Conservation (phyloP, 1,284 basidiomycete genomes). For the Psilocybe mexicana region DNA sequence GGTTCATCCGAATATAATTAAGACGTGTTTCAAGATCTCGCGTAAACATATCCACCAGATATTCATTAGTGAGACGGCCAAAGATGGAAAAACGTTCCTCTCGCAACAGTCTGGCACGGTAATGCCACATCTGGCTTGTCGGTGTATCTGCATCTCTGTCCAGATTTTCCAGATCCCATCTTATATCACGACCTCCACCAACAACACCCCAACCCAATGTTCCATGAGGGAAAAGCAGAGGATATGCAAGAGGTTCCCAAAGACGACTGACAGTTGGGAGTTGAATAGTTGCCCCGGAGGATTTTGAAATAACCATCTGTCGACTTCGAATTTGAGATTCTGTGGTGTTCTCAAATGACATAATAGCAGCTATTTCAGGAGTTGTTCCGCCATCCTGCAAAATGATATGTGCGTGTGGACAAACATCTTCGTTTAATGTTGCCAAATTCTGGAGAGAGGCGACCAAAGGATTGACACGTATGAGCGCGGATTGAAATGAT, state of each 20-base stretch:
- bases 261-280: conserved; percentile 31
- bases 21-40: conserved; percentile 31
- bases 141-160: conserved; percentile 23
- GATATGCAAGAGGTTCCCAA: conserved; percentile 37
- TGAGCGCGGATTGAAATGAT: conserved; percentile 20
- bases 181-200: conserved; percentile 8
- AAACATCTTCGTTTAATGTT: not conserved
- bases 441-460: conserved; percentile 1
- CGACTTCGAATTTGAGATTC: conserved; percentile 16
- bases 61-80: conserved; percentile 35
- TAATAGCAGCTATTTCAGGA: conserved; percentile 32
- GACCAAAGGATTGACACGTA: conserved; percentile 28
- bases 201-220: conserved; percentile 31
- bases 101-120: conserved; percentile 23
- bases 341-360: conserved; percentile 28
- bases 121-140: conserved; percentile 22
- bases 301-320: not conserved
- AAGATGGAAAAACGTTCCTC: conserved; percentile 31
- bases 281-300: conserved; percentile 2
- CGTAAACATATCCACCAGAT: conserved; percentile 39
- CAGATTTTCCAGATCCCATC: conserved; percentile 12
- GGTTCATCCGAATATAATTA: conserved; percentile 32
- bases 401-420: conserved; percentile 18
- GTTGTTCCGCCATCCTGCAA: conserved; percentile 23
- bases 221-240: conserved; percentile 35